Conservation (phyloP, 2,329 filamentous ascomycete species). For the Chrysoporthe deuterocubensis region DNA sequence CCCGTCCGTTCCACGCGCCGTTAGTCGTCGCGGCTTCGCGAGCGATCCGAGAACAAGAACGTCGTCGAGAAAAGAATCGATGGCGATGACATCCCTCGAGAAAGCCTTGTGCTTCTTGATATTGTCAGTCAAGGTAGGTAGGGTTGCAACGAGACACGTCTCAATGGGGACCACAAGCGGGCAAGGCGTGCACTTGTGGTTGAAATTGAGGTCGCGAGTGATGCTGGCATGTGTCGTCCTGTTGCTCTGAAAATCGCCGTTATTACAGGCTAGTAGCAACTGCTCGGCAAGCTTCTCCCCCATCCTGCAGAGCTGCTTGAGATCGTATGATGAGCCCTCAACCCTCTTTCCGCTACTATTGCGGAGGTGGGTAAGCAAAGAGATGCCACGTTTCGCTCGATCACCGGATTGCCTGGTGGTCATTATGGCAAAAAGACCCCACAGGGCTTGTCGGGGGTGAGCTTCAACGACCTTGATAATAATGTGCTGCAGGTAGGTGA, state of each 20-base stretch:
- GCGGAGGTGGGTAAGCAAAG: constrained; percentile 56
- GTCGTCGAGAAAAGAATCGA: constrained; percentile 80
- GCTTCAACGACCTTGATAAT: constrained; percentile 83
- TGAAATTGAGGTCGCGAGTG: constrained; percentile 78
- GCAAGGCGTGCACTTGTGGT: constrained; percentile 80
- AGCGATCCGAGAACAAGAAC: constrained; percentile 89
- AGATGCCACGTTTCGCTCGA: constrained; percentile 58
- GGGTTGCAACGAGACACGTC: constrained; percentile 76
- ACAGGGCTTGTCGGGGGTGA: constrained; percentile 91
- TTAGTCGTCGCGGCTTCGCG: constrained; percentile 89
- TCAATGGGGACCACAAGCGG: constrained; percentile 89
- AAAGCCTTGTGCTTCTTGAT: constrained; percentile 84
- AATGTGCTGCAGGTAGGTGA: constrained; percentile 75
- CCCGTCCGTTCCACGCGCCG: constrained; percentile 86
- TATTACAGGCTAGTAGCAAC: constrained; percentile 78
- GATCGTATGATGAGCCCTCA: constrained; percentile 58
- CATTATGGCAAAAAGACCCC: constrained; percentile 86
- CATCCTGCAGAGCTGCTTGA: constrained; percentile 73
- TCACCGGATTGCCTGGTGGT: constrained; percentile 75
- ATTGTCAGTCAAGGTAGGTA: constrained; percentile 75
- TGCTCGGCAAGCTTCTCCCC: constrained; percentile 85
- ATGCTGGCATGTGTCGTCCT: constrained; percentile 73
- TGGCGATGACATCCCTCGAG: constrained; percentile 81
- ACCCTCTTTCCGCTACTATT: constrained; percentile 51
- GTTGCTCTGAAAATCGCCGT: constrained; percentile 72